Evolutionary conservation across 2,329 filamentous ascomycete genomes (phyloP).

Genomic region (Cercospora citrullina): DNA sequence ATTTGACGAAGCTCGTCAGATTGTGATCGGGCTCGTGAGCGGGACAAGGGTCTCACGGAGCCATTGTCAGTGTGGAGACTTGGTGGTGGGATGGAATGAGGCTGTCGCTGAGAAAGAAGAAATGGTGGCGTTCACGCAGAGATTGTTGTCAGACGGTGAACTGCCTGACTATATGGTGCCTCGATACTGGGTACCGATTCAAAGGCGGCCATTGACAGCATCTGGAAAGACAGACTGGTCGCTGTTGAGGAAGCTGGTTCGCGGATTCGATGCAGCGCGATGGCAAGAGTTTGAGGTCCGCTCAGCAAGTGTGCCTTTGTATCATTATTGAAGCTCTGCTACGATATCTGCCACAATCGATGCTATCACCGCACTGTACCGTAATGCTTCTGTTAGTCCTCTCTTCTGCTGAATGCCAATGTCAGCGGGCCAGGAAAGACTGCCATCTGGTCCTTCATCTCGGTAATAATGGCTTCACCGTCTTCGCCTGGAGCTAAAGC

Average conservation of each 20-base stretch:
- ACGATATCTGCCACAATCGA: neutral
- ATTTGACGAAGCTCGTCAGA: neutral
- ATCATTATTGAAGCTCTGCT: neutral
- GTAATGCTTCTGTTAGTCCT: neutral
- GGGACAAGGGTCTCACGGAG: neutral
- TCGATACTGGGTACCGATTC: neutral
- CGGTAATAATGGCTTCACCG: neutral
- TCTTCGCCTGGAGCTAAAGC: neutral
- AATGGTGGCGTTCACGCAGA: neutral
- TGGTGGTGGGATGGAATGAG: neutral
- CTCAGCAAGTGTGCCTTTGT: neutral
- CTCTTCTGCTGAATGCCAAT: neutral
- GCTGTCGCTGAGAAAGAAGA: neutral
- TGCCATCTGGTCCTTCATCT: neutral
- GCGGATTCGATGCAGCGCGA: neutral
- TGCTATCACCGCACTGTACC: neutral
- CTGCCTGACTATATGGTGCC: neutral
- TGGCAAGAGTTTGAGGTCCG: neutral
- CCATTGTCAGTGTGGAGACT: neutral
- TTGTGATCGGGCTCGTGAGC: neutral
- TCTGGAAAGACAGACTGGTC: neutral
- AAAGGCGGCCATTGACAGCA: neutral
- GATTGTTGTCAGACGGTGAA: neutral
- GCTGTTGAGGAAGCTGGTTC: neutral
- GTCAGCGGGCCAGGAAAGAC: neutral